phyloP scores from a whole-genome alignment of 768 basidiomycete species.

The Pulveroboletus sp. region DNA sequence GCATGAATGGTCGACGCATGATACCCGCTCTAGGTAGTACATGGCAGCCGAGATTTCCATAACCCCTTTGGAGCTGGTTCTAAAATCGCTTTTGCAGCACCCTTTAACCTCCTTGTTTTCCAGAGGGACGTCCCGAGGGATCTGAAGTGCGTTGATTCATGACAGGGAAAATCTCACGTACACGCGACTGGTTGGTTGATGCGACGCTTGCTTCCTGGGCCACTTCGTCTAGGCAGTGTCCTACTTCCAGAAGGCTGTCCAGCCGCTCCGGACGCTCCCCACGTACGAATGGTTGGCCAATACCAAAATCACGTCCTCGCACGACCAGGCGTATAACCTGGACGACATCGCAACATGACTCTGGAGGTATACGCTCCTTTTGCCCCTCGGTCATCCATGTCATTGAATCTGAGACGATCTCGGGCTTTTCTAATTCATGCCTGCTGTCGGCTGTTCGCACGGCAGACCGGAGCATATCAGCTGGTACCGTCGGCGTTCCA shows the following conservation, averaged over 20 bases:
- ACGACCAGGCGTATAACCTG: conserved; percentile 52
- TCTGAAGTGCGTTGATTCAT: conserved; percentile 45
- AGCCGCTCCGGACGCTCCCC: conserved; percentile 61
- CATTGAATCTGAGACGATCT: no score
- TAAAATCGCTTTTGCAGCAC: conserved; percentile 40
- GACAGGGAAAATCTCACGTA: background rate
- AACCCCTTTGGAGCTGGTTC: background rate
- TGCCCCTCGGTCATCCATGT: no score
- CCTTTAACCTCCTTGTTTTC: conserved; percentile 52
- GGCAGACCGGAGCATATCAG: no score
- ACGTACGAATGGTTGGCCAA: conserved; percentile 69
- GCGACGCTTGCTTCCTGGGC: conserved; percentile 37
- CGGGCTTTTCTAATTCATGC: no score
- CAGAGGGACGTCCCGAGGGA: conserved; percentile 51
- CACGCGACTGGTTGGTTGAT: background rate
- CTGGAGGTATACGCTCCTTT: no score
- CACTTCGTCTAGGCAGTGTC: no score
- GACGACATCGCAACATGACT: no score
- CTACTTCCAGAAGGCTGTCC: conserved; percentile 56
- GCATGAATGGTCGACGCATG: conserved; percentile 73
- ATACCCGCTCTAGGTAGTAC: conserved; percentile 43
- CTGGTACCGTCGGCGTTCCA: no score
- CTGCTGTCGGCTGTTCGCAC: no score
- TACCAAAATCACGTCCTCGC: conserved; percentile 72
- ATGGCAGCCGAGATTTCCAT: background rate